A percentile compares a stretch with the other conserved stretches of the same genome.
These are phyloP conservation scores for Penicillium soppii DNA, from an alignment of 495 filamentous ascomycete genomes.

Conservation along the genomic window DNA sequence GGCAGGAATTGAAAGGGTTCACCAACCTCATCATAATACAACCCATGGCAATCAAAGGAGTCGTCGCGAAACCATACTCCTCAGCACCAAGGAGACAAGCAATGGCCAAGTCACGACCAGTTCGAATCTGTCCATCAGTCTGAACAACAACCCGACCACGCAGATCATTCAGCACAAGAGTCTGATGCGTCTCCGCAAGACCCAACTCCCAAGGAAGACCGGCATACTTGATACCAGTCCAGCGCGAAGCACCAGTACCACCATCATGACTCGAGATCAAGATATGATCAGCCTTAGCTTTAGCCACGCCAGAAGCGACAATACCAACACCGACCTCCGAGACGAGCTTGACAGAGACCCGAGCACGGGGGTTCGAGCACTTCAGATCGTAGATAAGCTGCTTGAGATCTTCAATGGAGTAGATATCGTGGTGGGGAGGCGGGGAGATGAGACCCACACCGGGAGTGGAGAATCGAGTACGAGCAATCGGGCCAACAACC, in stretches of 20 bases:
- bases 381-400: slow-evolving; percentile 99
- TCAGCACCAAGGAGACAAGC: slow-evolving; percentile 96
- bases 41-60: slow-evolving; percentile 94
- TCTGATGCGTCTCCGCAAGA: slow-evolving; percentile 98
- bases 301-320: slow-evolving; percentile 96
- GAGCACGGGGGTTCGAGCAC: slow-evolving; percentile 91
- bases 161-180: slow-evolving; percentile 95
- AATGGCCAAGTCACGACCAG: slow-evolving; percentile 93
- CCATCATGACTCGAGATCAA: slow-evolving; percentile 97
- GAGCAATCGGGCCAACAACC: slow-evolving; percentile 93
- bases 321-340: slow-evolving; percentile 98
- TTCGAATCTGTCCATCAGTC: slow-evolving; percentile 94
- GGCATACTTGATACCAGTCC: slow-evolving; percentile 99
- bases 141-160: slow-evolving; percentile 96
- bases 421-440: slow-evolving; percentile 98
- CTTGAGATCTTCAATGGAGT: slow-evolving; percentile 98
- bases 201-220: slow-evolving; percentile 98
- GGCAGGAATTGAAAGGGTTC: not conserved
- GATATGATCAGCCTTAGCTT: slow-evolving; percentile 98
- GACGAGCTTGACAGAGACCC: slow-evolving; percentile 98
- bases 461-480: slow-evolving; percentile 96
- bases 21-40: slow-evolving; percentile 95
- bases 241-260: slow-evolving; percentile 95
- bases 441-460: slow-evolving; percentile 99
- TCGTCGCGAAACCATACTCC: slow-evolving; percentile 98